A percentile compares a stretch with the other conserved stretches of the same genome.
Conservation (phyloP, 1,139 yeast species). For the Debaryomycetaceae sp. region DNA sequence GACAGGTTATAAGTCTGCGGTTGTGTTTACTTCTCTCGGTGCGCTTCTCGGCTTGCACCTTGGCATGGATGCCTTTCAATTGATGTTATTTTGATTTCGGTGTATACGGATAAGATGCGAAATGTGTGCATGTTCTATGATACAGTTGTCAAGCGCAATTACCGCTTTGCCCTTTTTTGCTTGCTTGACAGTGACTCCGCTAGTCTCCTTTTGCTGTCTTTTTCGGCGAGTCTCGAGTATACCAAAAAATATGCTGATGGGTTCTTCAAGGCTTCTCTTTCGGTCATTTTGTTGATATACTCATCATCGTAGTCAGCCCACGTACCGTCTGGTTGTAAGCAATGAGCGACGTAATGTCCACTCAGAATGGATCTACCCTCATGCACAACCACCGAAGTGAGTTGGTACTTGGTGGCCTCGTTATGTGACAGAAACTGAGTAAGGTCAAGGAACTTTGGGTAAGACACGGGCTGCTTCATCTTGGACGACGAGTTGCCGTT, state of each 20-base stretch:
- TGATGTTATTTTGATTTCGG: too few relatives aligned
- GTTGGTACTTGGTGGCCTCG: slow-evolving; percentile 60
- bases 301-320: slow-evolving; percentile 98
- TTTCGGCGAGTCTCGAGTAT: slow-evolving; percentile 67
- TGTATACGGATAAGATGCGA: too few relatives aligned
- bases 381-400: slow-evolving; percentile 85
- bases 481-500: slow-evolving; percentile 74
- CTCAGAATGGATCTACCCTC: slow-evolving; percentile 90
- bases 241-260: slow-evolving; percentile 87
- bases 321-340: slow-evolving; percentile 83
- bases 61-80: too few relatives aligned
- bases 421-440: slow-evolving; percentile 52
- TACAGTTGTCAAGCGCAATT: too few relatives aligned
- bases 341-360: slow-evolving; percentile 91
- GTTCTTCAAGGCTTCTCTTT: slow-evolving; percentile 70
- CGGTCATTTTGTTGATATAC: slow-evolving; percentile 68
- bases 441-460: slow-evolving; percentile 73
- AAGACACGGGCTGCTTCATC: slow-evolving; percentile 80
- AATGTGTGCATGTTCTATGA: slow-evolving; percentile 2
- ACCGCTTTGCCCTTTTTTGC: background rate
- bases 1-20: too few relatives aligned
- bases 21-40: too few relatives aligned
- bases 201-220: slow-evolving; percentile 12
- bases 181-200: background rate
- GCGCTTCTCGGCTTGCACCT: too few relatives aligned